These are phyloP conservation scores for Vararia minispora DNA, from an alignment of 768 basidiomycete species.

Conservation along the genomic window DNA sequence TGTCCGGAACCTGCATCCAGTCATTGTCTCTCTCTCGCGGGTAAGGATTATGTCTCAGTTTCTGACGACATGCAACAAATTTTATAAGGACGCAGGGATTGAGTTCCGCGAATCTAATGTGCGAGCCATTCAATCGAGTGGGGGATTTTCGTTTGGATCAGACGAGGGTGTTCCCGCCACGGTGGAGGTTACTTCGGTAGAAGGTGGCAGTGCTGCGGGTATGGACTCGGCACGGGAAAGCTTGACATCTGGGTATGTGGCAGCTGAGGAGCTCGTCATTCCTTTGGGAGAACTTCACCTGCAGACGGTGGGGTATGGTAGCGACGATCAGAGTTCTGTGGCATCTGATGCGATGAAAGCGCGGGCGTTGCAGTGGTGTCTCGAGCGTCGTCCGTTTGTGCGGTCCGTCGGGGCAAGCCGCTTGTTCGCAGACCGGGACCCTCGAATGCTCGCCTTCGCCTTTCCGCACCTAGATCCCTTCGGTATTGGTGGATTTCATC, in stretches of 20 bases:
- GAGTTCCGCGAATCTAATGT: background rate
- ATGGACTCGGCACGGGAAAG: background rate
- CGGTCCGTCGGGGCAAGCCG: background rate
- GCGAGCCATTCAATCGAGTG: background rate
- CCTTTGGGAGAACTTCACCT: too few relatives aligned
- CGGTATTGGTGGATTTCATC: background rate
- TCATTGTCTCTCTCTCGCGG: background rate
- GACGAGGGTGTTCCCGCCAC: too few relatives aligned
- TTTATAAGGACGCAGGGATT: background rate
- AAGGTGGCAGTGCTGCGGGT: too few relatives aligned
- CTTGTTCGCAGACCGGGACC: constrained; percentile 1
- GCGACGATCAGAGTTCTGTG: background rate
- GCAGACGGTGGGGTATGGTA: background rate
- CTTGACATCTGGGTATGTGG: background rate
- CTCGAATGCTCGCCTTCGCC: background rate
- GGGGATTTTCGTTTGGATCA: background rate
- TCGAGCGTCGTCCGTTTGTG: background rate
- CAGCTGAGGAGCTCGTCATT: too few relatives aligned
- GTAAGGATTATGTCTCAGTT: background rate
- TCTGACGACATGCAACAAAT: background rate
- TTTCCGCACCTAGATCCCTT: constrained; percentile 1
- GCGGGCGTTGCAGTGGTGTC: background rate
- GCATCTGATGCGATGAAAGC: background rate
- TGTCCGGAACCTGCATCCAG: background rate
- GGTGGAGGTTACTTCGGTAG: too few relatives aligned